Base-by-base conservation (phyloP, 2,329 filamentous ascomycete genomes). In the Nothomitra cinnamomea region DNA sequence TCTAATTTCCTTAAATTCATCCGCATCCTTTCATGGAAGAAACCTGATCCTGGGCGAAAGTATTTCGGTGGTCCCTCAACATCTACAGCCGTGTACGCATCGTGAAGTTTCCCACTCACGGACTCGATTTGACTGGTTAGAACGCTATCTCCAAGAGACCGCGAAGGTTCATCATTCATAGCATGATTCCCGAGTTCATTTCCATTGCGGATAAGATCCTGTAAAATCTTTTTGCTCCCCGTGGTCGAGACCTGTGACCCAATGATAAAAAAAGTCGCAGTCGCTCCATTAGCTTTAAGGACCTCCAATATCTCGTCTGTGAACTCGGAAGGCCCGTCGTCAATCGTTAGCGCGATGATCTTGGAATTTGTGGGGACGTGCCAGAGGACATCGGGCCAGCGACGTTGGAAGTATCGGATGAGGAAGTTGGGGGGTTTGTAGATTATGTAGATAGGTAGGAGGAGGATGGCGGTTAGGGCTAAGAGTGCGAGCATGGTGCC, bases 261-360 rank as follows among this genome's bases (percentile, higher is more conserved):
- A 60, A 95, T 94, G 32, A 94, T 75, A 66, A 95, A 95, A 65
- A 94, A 92, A 0, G 88, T 95, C 0, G 88, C 88, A 19, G 73
- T 78, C 13, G 83, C 86, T 54, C 76, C 73, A 62, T 87, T 74
- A 22, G 72, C 71, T 53, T 72, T 70, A n/a, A 95, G 72, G 0
- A 86, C 69, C 43, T 78, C 68, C 53, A 88, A 69, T 56, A 95
- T 88, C 54, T 81, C 77, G 45, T 67, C 62, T 1, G 88, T 94
- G 65, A 85, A 74, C 43, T 75, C 67, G 1, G 84, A 89, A 0
- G 88, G 88, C 25, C 81, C 84, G 67, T 95, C 88, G 69, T 95
- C 88, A 61, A 95, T 83, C 1, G 87, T 94, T 40, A 95, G 73
- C 0, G 86, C 88, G 17, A 95, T 73, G 24, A 90, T 68, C 62